Base-by-base conservation (phyloP, 768 basidiomycete species). In the Pleurotus djamor region DNA sequence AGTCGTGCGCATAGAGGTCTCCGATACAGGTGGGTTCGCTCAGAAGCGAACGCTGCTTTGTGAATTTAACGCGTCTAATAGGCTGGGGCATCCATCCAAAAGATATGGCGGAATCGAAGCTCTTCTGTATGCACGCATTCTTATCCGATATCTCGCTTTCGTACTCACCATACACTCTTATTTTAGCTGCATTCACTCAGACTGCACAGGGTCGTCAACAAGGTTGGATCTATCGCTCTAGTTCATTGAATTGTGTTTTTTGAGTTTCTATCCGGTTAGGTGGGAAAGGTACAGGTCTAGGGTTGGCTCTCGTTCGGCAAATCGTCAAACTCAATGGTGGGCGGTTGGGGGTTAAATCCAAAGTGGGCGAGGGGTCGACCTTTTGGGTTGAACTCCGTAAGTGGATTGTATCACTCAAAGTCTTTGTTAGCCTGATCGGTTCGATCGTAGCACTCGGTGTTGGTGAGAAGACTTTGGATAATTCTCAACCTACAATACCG, bases 341-440 rank as follows among this genome's bases (percentile, higher is more conserved):
- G 12, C 74, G 85, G 58, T 64, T 86, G 45, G 85, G 79, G 12
- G 73, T 81, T 50, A 70, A 67, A 45, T 77, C 75, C 12, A 79
- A 82, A 64, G 72, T 80, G 4, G 77, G 79, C 9, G 71, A 75
- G 60, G 89, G 89, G n/a, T 86, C 83, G 35, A 88, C 84, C 57
- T 91, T 91, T 73, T 91, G 89, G 89, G 83, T 83, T n/a, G 87
- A 87, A 67, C 69, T 87, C 14, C 64, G 61, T 63, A 36, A 7
- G 63, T 61, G 6, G 36, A 56, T n/a, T 5, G 7, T 49, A 48
- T 1, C 60, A 77, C 76, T 5, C 5, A 7, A 14, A 7, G 47
- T 9, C 16, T 35, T 41, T 35, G n/a, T 17, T 14, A 17, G 4
- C 17, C 14, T 28, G 21, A 10, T 33, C 28, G 33, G 32, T 32